Evolutionary conservation across 352 stramenopile genomes (phyloP).

Genomic region (Phytophthora idaei): DNA sequence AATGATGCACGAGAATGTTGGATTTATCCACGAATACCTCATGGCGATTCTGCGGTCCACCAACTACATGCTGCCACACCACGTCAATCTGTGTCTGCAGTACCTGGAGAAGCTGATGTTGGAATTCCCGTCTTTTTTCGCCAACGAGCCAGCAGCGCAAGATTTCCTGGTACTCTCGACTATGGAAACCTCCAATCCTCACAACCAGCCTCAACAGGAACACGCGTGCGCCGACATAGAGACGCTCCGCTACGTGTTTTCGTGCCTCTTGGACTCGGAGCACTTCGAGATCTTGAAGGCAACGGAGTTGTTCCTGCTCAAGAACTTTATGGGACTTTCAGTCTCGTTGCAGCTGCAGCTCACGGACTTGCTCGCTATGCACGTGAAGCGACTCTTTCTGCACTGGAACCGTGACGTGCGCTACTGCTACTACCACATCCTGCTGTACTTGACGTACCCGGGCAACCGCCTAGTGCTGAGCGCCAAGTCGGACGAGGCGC

Average conservation of each 20-base stretch:
- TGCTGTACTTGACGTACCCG: conserved; percentile 82
- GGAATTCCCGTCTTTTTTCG: conserved; percentile 70
- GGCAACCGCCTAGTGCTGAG: conserved; percentile 78
- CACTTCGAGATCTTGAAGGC: conserved; percentile 78
- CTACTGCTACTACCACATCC: conserved; percentile 82
- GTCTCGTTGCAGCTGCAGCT: conserved; percentile 61
- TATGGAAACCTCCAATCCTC: conserved; percentile 21
- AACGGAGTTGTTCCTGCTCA: conserved; percentile 71
- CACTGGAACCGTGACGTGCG: conserved; percentile 88
- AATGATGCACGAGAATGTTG: conserved; percentile 55
- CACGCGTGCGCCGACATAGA: conserved; percentile 38
- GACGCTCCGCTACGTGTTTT: conserved; percentile 58
- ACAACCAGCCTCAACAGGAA: conserved; percentile 20
- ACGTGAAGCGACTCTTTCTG: conserved; percentile 73
- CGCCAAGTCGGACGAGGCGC: conserved; percentile 70
- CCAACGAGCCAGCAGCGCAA: conserved; percentile 32
- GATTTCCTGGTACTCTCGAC: conserved; percentile 26
- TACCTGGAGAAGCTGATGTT: conserved; percentile 66
- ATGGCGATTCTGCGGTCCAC: conserved; percentile 65
- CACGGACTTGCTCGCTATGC: conserved; percentile 46
- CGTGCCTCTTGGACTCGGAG: conserved; percentile 65
- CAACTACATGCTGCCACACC: conserved; percentile 72
- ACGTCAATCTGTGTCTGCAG: conserved; percentile 72
- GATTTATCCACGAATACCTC: conserved; percentile 62
- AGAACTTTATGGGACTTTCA: conserved; percentile 62